These are phyloP conservation scores for Trichoderma lentiforme DNA, from an alignment of 2,329 filamentous ascomycete species.

Conservation along the genomic window DNA sequence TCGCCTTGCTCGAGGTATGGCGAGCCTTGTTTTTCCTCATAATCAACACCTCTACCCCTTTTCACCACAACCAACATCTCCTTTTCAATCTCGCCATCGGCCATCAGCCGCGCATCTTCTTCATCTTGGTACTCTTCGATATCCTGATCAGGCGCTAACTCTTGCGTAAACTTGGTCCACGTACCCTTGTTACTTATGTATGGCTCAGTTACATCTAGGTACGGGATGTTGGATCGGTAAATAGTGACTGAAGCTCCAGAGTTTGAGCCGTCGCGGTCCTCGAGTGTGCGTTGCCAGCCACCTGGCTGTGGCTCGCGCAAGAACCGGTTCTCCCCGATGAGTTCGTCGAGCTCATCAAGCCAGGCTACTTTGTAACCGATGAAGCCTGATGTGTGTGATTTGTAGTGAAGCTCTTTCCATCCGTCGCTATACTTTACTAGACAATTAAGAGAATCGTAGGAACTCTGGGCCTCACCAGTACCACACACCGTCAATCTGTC, in stretches of 20 bases:
- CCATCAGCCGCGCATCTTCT: neutral
- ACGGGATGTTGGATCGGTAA: neutral
- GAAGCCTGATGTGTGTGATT: neutral
- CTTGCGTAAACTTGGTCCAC: neutral
- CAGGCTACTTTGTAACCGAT: neutral
- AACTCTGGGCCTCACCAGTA: fast-evolving
- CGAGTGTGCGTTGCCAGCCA: neutral
- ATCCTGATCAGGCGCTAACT: neutral
- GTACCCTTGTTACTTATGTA: too few relatives aligned
- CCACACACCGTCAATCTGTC: neutral
- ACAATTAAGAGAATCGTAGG: neutral
- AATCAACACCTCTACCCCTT: neutral
- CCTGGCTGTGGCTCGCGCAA: neutral
- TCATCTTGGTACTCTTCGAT: neutral
- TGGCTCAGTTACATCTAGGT: too few relatives aligned
- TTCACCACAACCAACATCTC: neutral
- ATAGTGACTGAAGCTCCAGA: neutral
- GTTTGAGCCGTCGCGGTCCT: neutral
- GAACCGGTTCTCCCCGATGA: too few relatives aligned
- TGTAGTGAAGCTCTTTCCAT: neutral
- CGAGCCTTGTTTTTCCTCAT: neutral
- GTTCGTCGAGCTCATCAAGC: too few relatives aligned
- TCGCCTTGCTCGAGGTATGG: neutral
- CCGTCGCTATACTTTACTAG: neutral
- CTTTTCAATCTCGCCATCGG: neutral